Evolutionary conservation across 768 basidiomycete genomes (phyloP).

Genomic region (Pleurotus salmoneostramineus): DNA sequence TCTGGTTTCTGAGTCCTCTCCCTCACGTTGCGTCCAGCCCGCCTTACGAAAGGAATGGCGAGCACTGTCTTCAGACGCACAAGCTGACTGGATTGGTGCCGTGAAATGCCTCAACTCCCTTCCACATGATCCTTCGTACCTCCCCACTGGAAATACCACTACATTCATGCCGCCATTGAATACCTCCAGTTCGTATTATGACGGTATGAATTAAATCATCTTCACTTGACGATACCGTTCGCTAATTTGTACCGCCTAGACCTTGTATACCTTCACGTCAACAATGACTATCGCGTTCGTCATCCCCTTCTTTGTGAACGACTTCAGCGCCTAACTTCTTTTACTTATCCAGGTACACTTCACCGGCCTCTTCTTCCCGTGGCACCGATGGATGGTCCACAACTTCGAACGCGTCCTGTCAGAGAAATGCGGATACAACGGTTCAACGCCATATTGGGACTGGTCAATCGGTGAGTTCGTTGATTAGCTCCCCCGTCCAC

Average conservation of each 20-base stretch:
- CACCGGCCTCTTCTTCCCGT: conserved; percentile 19
- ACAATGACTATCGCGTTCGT: conserved; percentile 4
- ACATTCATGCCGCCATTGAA: conserved; percentile 14
- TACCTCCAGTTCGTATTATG: conserved; percentile 15
- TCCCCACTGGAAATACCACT: conserved; percentile 7
- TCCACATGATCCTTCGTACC: conserved; percentile 8
- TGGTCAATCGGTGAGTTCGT: conserved; percentile 16
- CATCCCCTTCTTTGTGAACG: no score
- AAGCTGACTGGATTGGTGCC: conserved; percentile 8
- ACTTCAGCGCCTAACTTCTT: background rate
- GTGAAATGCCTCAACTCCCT: conserved; percentile 15
- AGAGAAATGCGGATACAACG: conserved; percentile 14
- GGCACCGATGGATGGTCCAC: conserved; percentile 19
- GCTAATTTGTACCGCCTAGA: conserved; percentile 6
- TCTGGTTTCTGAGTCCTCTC: conserved; percentile 9
- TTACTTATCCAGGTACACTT: conserved; percentile 13
- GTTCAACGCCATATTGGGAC: conserved; percentile 20
- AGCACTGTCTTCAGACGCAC: background rate
- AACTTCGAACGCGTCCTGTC: conserved; percentile 13
- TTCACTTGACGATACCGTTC: background rate
- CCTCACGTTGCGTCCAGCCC: conserved; percentile 11
- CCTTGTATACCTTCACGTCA: conserved; percentile 17
- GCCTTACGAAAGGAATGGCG: conserved; percentile 12
- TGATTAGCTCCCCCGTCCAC: no score
- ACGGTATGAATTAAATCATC: conserved; percentile 9